phyloP scores from a whole-genome alignment of 1,284 basidiomycete species.

The Cystobasidium pallidum region DNA sequence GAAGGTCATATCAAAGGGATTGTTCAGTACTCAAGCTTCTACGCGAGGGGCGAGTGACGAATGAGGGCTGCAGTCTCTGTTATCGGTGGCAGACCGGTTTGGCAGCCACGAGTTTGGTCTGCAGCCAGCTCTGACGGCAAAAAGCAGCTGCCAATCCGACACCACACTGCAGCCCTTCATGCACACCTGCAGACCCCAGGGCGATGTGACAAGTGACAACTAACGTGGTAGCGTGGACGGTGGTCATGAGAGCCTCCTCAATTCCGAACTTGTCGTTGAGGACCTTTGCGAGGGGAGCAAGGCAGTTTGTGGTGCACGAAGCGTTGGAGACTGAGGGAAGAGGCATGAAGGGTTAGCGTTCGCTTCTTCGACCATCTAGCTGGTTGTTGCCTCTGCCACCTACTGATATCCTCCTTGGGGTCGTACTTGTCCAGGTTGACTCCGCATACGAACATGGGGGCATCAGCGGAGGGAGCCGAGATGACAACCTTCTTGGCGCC shows the following conservation, averaged over 20 bases:
- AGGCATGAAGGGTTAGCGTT: not conserved
- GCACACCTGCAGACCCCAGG: not conserved
- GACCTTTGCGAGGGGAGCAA: slow-evolving; percentile 97
- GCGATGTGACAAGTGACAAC: not conserved
- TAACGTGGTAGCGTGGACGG: slow-evolving; percentile 72
- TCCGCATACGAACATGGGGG: slow-evolving; percentile 75
- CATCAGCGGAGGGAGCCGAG: slow-evolving; percentile 97
- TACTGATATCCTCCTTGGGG: slow-evolving; percentile 76
- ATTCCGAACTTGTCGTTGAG: slow-evolving; percentile 96
- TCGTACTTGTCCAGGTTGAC: slow-evolving; percentile 97
- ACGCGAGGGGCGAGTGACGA: too few relatives aligned
- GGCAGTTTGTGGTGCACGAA: slow-evolving; percentile 99
- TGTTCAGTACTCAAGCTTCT: too few relatives aligned
- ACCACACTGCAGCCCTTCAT: too few relatives aligned
- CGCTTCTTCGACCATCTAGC: too few relatives aligned
- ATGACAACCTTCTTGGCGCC: slow-evolving; percentile 99
- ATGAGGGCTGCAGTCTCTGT: too few relatives aligned
- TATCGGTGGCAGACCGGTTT: too few relatives aligned
- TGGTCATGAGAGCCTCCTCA: slow-evolving; percentile 97
- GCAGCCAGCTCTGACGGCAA: too few relatives aligned
- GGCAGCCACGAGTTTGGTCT: not conserved
- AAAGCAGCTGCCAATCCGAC: too few relatives aligned
- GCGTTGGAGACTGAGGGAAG: slow-evolving; percentile 84
- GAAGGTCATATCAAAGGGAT: not conserved
- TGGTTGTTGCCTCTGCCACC: too few relatives aligned